phyloP scores from a whole-genome alignment of 1,284 basidiomycete species.

The Ustilago tritici region DNA sequence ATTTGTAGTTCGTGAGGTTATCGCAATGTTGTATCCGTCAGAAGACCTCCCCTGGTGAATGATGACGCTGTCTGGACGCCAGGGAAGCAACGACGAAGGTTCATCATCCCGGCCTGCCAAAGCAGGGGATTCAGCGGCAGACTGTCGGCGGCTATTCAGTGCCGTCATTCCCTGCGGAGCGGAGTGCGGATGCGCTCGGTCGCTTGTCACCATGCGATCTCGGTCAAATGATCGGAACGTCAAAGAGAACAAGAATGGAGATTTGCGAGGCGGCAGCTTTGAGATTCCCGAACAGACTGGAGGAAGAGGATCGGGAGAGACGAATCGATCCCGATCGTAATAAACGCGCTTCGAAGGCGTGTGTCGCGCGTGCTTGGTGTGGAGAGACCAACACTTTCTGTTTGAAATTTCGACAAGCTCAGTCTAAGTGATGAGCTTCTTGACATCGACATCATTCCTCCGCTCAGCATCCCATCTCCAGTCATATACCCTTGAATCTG shows the following conservation, averaged over 20 bases:
- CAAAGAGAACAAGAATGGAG: neutral
- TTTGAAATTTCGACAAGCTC: neutral
- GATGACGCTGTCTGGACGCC: no score
- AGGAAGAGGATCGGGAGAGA: neutral
- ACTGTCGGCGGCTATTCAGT: neutral
- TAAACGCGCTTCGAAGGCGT: no score
- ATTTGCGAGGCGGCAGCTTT: neutral
- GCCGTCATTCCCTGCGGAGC: neutral
- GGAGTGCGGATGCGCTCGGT: neutral
- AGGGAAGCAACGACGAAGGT: no score
- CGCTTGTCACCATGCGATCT: neutral
- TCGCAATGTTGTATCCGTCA: no score
- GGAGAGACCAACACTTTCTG: conserved; percentile 34
- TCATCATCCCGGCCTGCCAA: no score
- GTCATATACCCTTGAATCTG: neutral
- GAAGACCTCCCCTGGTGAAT: no score
- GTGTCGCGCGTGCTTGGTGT: neutral
- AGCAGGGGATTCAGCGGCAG: neutral
- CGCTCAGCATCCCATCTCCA: neutral
- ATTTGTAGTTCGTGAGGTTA: no score
- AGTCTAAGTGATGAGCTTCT: conserved; percentile 7
- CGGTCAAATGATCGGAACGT: neutral
- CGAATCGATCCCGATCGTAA: no score
- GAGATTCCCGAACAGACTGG: neutral
- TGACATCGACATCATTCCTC: conserved; percentile 7